Evolutionary conservation across 1,139 yeast species (phyloP), one percentile per base, ranked within the genome.

Genomic region (Saccharomyces uvarum): DNA sequence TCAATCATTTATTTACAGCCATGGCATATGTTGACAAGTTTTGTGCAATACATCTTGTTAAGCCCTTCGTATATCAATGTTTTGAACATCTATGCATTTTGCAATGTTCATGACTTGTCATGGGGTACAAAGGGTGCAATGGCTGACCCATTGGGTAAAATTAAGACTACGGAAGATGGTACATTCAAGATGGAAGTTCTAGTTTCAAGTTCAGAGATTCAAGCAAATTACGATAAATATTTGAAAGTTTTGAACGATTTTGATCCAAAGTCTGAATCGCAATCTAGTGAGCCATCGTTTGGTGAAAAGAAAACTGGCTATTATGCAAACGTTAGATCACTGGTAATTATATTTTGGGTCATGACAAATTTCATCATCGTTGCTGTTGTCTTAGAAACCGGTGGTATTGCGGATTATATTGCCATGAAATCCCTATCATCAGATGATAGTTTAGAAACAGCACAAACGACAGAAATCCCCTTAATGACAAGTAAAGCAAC

Each of bases 91-190:
- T 91, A 89, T 73, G 97, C 98, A 1, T 90, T 91, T 67, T 90
- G 97, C 75, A 91, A 91, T 70, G 86, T 96, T 57, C 97, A 91
- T 72, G 98, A 91, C 75, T 91, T 91, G 49, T 86, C 96, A 1
- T 93, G 99, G 99, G 99, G 99, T 67, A 93, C 99, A 0, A 93
- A 93, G 69, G 99, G 98, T 57, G 88, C 84, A 9, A 81, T 81
- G 55, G 82, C 84, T 1, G 81, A 78, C 58, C 82, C 81, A 27
- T 69, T 82, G 52, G 89, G 89, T 33, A 80, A 80, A 48, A 86
- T 84, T 29, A 84, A 81, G 62, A 81, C 83, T 60, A 80, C 84
- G 58, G 86, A 82, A 58, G 86, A 82, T 64, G 90, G 88, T 66
- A 84, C 87, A 57, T 84, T 87, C 61, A 90, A 86, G 63, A 75